phyloP scores from a whole-genome alignment of 495 filamentous ascomycete genomes.

The Hypoxylon cercidicola region DNA sequence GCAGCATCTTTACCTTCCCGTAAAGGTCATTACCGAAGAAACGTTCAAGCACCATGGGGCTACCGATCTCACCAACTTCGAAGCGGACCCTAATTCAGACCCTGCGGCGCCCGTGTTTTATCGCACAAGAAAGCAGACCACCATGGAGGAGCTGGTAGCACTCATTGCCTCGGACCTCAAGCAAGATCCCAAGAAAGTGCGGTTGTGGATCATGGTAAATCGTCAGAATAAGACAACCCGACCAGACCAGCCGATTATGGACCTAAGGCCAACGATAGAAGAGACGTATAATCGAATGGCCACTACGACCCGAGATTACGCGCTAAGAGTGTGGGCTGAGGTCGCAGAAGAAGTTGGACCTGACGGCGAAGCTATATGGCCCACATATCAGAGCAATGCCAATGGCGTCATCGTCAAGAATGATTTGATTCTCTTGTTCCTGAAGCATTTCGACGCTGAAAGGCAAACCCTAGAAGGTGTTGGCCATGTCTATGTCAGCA shows the following conservation, averaged over 20 bases:
- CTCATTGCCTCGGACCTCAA: slow-evolving; percentile 74
- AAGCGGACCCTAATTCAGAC: slow-evolving; percentile 61
- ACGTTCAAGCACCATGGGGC: slow-evolving; percentile 83
- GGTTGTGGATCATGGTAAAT: slow-evolving; percentile 97
- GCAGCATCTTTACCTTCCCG: slow-evolving; percentile 86
- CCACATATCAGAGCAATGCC: slow-evolving; percentile 61
- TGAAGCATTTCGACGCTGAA: slow-evolving; percentile 89
- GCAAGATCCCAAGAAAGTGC: slow-evolving; percentile 70
- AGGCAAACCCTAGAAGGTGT: slow-evolving; percentile 78
- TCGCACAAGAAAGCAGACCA: slow-evolving; percentile 75
- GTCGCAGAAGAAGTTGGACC: slow-evolving; percentile 69
- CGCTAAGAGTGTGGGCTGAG: slow-evolving; percentile 89
- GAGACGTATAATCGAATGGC: slow-evolving; percentile 72
- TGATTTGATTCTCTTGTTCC: slow-evolving; percentile 79
- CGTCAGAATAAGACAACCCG: slow-evolving; percentile 96
- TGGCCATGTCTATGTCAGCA: slow-evolving; percentile 85
- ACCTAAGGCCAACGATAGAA: slow-evolving; percentile 82
- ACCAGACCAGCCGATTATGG: slow-evolving; percentile 84
- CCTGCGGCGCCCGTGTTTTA: slow-evolving; percentile 72
- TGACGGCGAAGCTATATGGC: slow-evolving; percentile 76
- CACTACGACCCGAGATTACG: slow-evolving; percentile 68
- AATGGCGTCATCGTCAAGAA: slow-evolving; percentile 59
- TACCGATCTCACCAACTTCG: slow-evolving; percentile 83
- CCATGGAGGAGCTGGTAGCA: slow-evolving; percentile 76
- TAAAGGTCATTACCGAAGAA: slow-evolving; percentile 80